Evolutionary conservation across 371 early-diverging fungal genomes (phyloP).

Genomic region (Caulochytrium protostelioides): DNA sequence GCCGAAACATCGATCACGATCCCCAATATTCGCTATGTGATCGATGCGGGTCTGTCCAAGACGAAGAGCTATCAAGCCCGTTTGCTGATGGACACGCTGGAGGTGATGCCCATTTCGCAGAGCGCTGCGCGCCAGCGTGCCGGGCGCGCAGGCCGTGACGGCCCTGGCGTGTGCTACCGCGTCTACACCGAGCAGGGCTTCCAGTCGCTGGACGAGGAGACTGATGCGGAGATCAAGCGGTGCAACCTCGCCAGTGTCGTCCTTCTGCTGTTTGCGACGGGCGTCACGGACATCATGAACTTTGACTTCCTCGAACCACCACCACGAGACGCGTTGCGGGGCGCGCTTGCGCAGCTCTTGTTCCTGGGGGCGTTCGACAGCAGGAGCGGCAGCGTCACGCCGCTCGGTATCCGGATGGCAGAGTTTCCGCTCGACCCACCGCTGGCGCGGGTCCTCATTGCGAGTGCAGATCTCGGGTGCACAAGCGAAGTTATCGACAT

Average conservation of each 20-base stretch:
- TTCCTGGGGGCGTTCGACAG: slow-evolving; percentile 75
- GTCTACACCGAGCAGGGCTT: slow-evolving; percentile 80
- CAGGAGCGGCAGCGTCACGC: not conserved
- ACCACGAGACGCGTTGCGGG: slow-evolving; percentile 39
- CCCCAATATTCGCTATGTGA: slow-evolving; percentile 51
- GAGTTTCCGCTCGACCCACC: slow-evolving; percentile 84
- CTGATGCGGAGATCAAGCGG: slow-evolving; percentile 83
- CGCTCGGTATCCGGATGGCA: slow-evolving; percentile 26
- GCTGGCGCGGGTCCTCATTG: slow-evolving; percentile 67
- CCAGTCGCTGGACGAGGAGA: slow-evolving; percentile 50
- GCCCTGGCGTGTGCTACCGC: slow-evolving; percentile 67
- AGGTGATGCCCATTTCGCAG: slow-evolving; percentile 72
- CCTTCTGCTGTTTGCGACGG: slow-evolving; percentile 67
- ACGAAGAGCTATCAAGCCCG: slow-evolving; percentile 7
- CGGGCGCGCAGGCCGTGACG: slow-evolving; percentile 92
- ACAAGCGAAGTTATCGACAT: slow-evolving; percentile 67
- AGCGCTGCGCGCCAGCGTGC: slow-evolving; percentile 86
- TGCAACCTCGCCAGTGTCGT: slow-evolving; percentile 75
- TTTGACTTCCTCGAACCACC: slow-evolving; percentile 95
- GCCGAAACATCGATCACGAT: slow-evolving; percentile 83
- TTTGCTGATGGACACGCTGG: slow-evolving; percentile 46
- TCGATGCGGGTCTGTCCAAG: slow-evolving; percentile 48
- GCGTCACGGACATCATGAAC: slow-evolving; percentile 58
- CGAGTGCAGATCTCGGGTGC: slow-evolving; percentile 26
- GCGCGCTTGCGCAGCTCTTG: slow-evolving; percentile 70